These are phyloP conservation scores for Anethum foeniculum DNA, from an alignment of 140 eudicot genomes.

Conservation along the genomic window DNA sequence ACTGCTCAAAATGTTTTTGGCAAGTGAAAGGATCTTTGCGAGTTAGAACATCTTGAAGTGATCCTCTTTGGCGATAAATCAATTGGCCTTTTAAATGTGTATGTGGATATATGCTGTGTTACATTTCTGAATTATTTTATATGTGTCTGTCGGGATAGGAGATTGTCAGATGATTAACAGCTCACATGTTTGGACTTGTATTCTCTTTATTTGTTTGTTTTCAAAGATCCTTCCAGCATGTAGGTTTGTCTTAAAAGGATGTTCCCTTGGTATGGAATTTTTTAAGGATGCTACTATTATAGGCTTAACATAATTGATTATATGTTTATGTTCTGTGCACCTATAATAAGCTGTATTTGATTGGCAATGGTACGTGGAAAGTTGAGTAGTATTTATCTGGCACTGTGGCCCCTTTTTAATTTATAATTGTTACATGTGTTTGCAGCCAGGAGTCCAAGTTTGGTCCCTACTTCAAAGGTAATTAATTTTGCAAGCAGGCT, in stretches of 20 bases:
- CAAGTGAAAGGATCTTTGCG: neutral
- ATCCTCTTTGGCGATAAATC: neutral
- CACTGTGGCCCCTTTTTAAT: neutral
- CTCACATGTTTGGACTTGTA: neutral
- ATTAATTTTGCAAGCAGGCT: constrained; percentile 43
- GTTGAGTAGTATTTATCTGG: neutral
- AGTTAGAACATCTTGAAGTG: neutral
- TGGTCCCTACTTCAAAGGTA: constrained; percentile 47
- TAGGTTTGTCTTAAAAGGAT: neutral
- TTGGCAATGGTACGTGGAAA: neutral
- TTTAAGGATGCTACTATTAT: neutral
- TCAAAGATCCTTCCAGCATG: neutral
- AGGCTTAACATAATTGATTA: neutral
- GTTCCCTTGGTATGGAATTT: neutral
- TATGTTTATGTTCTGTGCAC: neutral
- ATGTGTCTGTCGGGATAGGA: neutral
- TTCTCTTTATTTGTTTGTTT: neutral
- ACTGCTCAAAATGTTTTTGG: neutral
- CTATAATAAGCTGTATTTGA: neutral
- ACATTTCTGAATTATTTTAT: neutral
- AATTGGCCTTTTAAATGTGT: neutral
- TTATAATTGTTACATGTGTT: neutral
- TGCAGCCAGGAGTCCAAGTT: constrained; percentile 46
- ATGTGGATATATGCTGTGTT: neutral
- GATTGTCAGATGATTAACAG: neutral